A percentile compares a stretch with the other conserved stretches of the same genome.
Conservation (phyloP, 805 yeast genomes). For the Metschnikowia shivogae region DNA sequence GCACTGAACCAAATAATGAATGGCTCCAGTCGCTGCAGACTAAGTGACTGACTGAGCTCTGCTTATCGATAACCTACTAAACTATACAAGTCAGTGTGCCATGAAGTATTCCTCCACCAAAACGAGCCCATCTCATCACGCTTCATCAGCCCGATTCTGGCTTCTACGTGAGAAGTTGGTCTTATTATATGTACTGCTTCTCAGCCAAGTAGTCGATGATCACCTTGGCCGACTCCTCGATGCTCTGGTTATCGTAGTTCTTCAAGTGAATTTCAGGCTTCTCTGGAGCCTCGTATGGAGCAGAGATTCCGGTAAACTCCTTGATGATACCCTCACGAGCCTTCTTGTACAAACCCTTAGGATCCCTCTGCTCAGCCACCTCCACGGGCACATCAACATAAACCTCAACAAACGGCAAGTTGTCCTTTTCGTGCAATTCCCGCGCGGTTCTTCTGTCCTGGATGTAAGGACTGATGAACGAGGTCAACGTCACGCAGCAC, state of each 20-base stretch:
- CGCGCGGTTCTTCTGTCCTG: constrained; percentile 84
- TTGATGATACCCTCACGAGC: constrained; percentile 93
- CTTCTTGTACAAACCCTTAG: constrained; percentile 94
- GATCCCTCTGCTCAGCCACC: constrained; percentile 95
- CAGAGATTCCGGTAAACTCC: constrained; percentile 93
- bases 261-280: constrained; percentile 77
- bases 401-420: constrained; percentile 84
- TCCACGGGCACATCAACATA: constrained; percentile 90
- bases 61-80: too few species aligned
- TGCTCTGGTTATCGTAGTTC: constrained; percentile 58
- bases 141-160: not conserved
- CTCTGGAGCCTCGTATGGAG: constrained; percentile 93
- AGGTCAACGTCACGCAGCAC: constrained; percentile 81
- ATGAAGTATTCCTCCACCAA: too few species aligned
- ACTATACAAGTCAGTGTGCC: too few species aligned
- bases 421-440: constrained; percentile 69
- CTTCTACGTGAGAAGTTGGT: not conserved
- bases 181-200: constrained; percentile 35
- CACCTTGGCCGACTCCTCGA: constrained; percentile 76
- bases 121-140: too few species aligned
- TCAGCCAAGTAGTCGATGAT: constrained; percentile 64
- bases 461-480: constrained; percentile 89
- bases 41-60: too few species aligned
- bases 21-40: too few species aligned
- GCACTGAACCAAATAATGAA: too few species aligned